Evolutionary conservation across 2,329 filamentous ascomycete genomes (phyloP).

Genomic region (Rhynchosporium agropyri): DNA sequence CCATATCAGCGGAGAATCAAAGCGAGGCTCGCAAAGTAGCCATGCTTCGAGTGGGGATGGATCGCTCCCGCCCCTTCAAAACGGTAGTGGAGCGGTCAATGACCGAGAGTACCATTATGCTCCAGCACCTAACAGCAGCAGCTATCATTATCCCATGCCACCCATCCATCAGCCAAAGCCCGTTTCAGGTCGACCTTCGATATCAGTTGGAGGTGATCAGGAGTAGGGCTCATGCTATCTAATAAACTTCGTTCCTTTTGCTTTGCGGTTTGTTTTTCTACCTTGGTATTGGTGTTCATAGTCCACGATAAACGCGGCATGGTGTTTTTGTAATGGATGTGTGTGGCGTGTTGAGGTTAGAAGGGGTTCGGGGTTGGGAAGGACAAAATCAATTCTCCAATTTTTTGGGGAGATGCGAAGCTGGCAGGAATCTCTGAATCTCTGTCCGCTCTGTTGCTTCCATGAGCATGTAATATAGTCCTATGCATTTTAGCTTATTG

Average conservation of each 20-base stretch:
- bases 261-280: neutral
- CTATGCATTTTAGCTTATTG: slow-evolving; percentile 3
- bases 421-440: neutral
- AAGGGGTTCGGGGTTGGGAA: neutral
- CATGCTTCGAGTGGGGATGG: slow-evolving; percentile 17
- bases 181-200: slow-evolving; percentile 5
- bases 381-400: slow-evolving; percentile 8
- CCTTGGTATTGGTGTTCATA: neutral
- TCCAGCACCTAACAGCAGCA: neutral
- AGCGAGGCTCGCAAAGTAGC: slow-evolving; percentile 28
- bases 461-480: slow-evolving; percentile 5
- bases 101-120: slow-evolving; percentile 15
- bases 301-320: slow-evolving; percentile 2
- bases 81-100: neutral
- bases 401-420: neutral
- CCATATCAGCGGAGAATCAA: slow-evolving; percentile 23
- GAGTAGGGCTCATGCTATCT: neutral
- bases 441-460: neutral
- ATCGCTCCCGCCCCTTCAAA: slow-evolving; percentile 15
- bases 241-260: neutral
- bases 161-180: slow-evolving; percentile 7
- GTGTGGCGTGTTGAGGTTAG: neutral
- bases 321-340: neutral
- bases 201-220: slow-evolving; percentile 16
- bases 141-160: neutral